Evolutionary conservation across 176 grass and related monocot species (phyloP).

Genomic region (Microstegium vimineum): DNA sequence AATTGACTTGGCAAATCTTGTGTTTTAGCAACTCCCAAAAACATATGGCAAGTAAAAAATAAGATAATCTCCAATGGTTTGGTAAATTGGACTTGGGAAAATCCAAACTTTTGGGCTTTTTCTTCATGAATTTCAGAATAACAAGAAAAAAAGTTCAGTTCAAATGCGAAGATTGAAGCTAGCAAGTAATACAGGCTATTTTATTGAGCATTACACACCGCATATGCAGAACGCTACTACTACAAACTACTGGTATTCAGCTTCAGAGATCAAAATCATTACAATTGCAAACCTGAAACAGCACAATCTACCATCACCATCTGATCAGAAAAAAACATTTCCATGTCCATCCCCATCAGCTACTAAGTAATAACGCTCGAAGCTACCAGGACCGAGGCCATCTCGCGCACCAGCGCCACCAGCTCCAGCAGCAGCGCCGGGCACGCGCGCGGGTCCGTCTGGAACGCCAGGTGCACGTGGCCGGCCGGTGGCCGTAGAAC

Average conservation of each 20-base stretch:
- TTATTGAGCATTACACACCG: constrained; percentile 39
- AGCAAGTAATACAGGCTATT: background rate
- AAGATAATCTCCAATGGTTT: too few relatives aligned
- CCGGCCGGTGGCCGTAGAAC: constrained; percentile 71
- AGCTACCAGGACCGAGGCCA: constrained; percentile 68
- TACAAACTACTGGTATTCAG: background rate
- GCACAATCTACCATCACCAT: background rate
- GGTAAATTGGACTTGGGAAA: too few relatives aligned
- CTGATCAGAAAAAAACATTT: background rate
- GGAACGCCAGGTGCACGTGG: constrained; percentile 74
- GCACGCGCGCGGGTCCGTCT: constrained; percentile 60
- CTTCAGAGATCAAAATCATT: background rate
- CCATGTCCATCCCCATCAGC: background rate
- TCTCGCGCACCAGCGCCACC: constrained; percentile 63
- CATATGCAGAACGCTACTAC: background rate
- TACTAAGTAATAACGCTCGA: background rate
- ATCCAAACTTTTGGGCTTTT: background rate
- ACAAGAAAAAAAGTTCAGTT: too few relatives aligned
- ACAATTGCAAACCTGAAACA: background rate
- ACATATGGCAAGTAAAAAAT: too few relatives aligned
- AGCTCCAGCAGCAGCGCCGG: constrained; percentile 77
- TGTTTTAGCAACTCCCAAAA: too few relatives aligned
- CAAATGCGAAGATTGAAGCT: background rate
- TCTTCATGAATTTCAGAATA: background rate
- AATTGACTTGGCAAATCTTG: too few relatives aligned